phyloP scores from a whole-genome alignment of 2,329 filamentous ascomycete species.

The Elsinoe fawcettii region DNA sequence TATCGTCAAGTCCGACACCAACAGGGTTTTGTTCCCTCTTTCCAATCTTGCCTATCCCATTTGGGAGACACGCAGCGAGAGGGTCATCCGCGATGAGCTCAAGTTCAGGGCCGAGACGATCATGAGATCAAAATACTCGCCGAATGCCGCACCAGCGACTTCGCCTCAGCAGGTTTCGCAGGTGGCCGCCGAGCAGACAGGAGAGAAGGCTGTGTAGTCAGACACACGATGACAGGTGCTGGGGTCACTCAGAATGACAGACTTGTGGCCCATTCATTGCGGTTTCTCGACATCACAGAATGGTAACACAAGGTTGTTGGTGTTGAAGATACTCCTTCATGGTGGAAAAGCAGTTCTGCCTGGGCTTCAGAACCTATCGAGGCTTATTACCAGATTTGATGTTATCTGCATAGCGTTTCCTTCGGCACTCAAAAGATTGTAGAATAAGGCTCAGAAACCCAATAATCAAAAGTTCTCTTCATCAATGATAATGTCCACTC shows the following conservation, averaged over 20 bases:
- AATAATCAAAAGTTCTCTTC: not conserved
- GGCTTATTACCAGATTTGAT: not conserved
- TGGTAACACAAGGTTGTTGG: too few species aligned
- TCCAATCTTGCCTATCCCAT: constrained; percentile 33
- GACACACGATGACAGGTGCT: not conserved
- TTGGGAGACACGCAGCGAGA: constrained; percentile 32
- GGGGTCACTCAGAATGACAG: too few species aligned
- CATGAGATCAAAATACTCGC: constrained; percentile 10
- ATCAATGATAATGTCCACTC: too few species aligned
- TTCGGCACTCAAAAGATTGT: not conserved
- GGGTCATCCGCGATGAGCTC: constrained; percentile 38
- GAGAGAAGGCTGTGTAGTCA: not conserved
- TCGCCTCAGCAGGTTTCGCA: constrained; percentile 4
- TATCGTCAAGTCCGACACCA: constrained; percentile 43
- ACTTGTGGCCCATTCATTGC: too few species aligned
- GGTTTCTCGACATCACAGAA: too few species aligned
- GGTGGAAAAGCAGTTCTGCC: too few species aligned
- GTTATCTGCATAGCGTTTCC: not conserved
- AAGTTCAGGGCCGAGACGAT: constrained; percentile 21
- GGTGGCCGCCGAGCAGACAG: not conserved
- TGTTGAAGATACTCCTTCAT: too few species aligned
- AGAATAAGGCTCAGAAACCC: not conserved
- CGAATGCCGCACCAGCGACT: constrained; percentile 1
- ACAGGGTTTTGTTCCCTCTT: constrained; percentile 53
- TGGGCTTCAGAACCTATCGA: too few species aligned